phyloP scores from a whole-genome alignment of 1,284 basidiomycete genomes.

The Ceratobasidium sp. region DNA sequence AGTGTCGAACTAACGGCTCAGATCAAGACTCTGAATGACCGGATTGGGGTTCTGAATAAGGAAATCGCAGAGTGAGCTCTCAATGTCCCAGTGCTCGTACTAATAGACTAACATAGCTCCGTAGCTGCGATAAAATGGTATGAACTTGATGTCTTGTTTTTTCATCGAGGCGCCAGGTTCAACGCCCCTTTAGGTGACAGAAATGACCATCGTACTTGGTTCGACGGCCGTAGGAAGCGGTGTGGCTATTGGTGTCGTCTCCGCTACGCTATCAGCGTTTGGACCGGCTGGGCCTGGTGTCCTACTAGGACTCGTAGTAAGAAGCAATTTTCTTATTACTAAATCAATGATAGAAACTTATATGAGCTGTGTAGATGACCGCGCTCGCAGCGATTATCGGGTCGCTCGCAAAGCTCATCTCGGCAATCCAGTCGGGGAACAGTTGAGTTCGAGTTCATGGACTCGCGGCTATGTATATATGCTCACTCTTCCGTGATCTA shows the following conservation, averaged over 20 bases:
- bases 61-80: conserved; percentile 9
- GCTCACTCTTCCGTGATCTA: no score
- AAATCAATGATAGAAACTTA: no score
- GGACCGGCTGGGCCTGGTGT: conserved; percentile 19
- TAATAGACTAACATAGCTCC: no score
- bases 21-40: background rate
- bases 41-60: background rate
- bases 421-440: background rate
- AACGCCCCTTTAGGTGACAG: no score
- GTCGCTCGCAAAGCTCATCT: conserved; percentile 4
- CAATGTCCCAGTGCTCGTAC: no score
- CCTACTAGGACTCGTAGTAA: conserved; percentile 2
- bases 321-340: conserved; percentile 1
- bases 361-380: background rate
- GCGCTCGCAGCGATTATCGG: conserved; percentile 4
- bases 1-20: background rate
- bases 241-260: background rate
- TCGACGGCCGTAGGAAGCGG: background rate
- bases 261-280: background rate
- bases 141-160: background rate
- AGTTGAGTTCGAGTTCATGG: no score
- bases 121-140: conserved; percentile 8
- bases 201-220: conserved; percentile 10
- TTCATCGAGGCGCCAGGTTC: background rate
- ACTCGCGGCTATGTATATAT: no score